Percentiles rank a stretch among this genome's conserved stretches.
These are phyloP conservation scores for Eragrostis tef DNA, from an alignment of 202 grass and related monocot genomes.

Conservation along the genomic window DNA sequence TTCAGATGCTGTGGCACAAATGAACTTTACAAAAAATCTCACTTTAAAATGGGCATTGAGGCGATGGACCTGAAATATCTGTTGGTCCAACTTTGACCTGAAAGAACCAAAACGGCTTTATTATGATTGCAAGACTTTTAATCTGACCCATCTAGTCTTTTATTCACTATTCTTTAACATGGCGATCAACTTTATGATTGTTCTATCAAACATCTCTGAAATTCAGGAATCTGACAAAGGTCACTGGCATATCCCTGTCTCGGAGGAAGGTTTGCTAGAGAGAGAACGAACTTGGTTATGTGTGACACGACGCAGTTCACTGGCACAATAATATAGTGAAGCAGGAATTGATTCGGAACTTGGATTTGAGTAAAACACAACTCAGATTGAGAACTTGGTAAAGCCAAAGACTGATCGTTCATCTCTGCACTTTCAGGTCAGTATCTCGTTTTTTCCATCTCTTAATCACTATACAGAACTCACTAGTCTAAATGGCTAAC, in stretches of 20 bases:
- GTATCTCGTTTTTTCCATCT: conserved; percentile 5
- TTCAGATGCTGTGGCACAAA: neutral
- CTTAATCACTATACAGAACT: conserved; percentile 19
- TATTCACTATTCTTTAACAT: neutral
- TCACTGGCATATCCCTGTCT: conserved; percentile 70
- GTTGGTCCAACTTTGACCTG: neutral
- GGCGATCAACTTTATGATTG: conserved; percentile 17
- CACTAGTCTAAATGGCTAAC: neutral
- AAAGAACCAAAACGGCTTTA: neutral
- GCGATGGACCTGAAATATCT: neutral
- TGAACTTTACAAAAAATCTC: neutral
- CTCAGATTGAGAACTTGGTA: neutral
- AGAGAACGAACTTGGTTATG: conserved; percentile 59
- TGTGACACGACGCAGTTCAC: conserved; percentile 35
- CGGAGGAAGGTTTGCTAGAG: conserved; percentile 43
- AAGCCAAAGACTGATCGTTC: conserved; percentile 19
- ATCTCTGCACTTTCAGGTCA: conserved; percentile 32
- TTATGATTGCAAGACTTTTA: conserved; percentile 23
- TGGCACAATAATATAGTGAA: conserved; percentile 13
- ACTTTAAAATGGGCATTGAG: neutral
- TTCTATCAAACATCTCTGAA: conserved; percentile 34
- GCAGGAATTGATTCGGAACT: conserved; percentile 11
- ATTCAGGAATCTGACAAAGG: conserved; percentile 67
- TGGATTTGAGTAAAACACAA: conserved; percentile 19
- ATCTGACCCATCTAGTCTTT: neutral